Conservation (phyloP, 768 basidiomycete genomes). For the Cyclocybe cylindracea region DNA sequence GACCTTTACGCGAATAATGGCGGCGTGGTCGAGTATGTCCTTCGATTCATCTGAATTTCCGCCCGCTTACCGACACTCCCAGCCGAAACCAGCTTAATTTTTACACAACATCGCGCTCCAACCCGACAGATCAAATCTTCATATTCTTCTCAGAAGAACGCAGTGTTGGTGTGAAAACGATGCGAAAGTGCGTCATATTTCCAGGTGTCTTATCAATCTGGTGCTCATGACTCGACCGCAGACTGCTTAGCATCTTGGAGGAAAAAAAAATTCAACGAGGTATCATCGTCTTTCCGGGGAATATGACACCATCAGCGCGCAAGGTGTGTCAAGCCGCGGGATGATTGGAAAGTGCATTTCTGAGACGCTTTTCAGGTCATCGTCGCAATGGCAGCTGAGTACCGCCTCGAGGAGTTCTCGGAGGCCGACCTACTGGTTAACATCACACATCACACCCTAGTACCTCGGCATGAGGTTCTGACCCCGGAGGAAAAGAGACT, state of each 20-base stretch:
- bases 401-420: constrained; percentile 92
- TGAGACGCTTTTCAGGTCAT: constrained; percentile 66
- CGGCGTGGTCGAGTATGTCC: constrained; percentile 83
- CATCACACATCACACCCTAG: constrained; percentile 94
- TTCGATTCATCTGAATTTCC: constrained; percentile 1
- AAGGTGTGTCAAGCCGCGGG: constrained; percentile 56
- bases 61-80: constrained; percentile 8
- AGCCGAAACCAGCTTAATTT: constrained; percentile 92
- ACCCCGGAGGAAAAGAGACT: constrained; percentile 82
- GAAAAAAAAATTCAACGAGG: constrained; percentile 89
- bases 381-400: constrained; percentile 83
- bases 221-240: constrained; percentile 29
- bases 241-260: constrained; percentile 87
- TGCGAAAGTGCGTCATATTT: constrained; percentile 78
- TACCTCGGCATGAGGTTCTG: constrained; percentile 91
- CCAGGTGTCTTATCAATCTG: constrained; percentile 4
- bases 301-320: constrained; percentile 95
- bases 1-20: constrained; percentile 67
- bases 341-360: not conserved
- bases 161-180: constrained; percentile 95
- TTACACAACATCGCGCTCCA: constrained; percentile 72
- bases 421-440: constrained; percentile 97
- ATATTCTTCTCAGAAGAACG: constrained; percentile 95
- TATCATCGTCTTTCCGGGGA: constrained; percentile 93
- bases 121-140: constrained; percentile 81